Evolutionary conservation across 2,329 filamentous ascomycete genomes (phyloP).

Genomic region (Aspergillus tubingensis): DNA sequence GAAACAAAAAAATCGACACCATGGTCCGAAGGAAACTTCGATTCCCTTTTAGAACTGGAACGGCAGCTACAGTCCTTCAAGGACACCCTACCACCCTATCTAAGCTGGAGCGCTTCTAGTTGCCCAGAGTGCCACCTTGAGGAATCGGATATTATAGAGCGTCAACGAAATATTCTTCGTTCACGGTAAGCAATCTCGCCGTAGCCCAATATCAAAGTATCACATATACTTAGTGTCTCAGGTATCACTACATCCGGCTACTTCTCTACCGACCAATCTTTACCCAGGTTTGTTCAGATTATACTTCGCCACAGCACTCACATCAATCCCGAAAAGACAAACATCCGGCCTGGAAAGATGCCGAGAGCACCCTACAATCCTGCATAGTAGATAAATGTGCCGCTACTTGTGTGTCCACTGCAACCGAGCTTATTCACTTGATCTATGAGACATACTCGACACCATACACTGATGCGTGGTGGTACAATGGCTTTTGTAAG

Average conservation of each 20-base stretch:
- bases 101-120: slow-evolving; percentile 26
- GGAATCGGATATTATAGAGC: not conserved
- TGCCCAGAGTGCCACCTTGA: not conserved
- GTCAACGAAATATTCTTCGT: slow-evolving; percentile 34
- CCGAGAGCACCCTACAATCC: slow-evolving; percentile 22
- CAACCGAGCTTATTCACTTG: slow-evolving; percentile 33
- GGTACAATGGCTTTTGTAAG: slow-evolving; percentile 46
- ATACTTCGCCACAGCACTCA: slow-evolving; percentile 3
- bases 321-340: not conserved
- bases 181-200: slow-evolving; percentile 23
- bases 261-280: slow-evolving; percentile 39
- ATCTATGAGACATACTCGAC: slow-evolving; percentile 33
- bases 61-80: slow-evolving; percentile 28
- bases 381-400: slow-evolving; percentile 35
- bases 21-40: slow-evolving; percentile 13
- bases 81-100: slow-evolving; percentile 23
- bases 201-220: not conserved
- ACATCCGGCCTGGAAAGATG: slow-evolving; percentile 8
- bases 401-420: slow-evolving; percentile 32
- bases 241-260: slow-evolving; percentile 37
- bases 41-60: slow-evolving; percentile 33
- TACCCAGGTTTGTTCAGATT: slow-evolving; percentile 34
- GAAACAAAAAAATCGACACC: not conserved
- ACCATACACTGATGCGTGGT: slow-evolving; percentile 35
- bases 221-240: slow-evolving; percentile 8